Base-by-base conservation (phyloP, 1,139 yeast genomes). In the Groenewaldozyma sp. region DNA sequence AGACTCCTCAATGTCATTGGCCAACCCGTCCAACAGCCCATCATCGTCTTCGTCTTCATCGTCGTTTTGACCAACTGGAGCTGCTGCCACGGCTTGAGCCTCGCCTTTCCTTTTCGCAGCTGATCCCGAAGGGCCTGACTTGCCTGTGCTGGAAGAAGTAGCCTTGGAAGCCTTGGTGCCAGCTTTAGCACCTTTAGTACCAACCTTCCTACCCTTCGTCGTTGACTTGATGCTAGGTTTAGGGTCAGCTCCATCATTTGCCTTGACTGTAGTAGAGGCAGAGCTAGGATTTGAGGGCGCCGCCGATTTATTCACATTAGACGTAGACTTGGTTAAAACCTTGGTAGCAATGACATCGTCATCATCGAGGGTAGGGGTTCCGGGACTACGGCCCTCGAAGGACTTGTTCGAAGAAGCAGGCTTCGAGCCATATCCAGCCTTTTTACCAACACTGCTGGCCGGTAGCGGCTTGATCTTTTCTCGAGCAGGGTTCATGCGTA, bases 11-110 rank as follows among this genome's bases (percentile, higher is more conserved):
- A 52, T 44, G 36, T 52, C 56, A 35, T 52, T 50, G 10, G 55
- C 56, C 33, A 58, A 45, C 3, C 55, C 60, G 4, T 56, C 58
- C 7, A 56, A 49, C 6, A 54, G 44, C 27, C 53, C 60, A 29
- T 56, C 58, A 35, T 58, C 58, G 13, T 51, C 58, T 17, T 29
- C 33, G 18, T 42, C 50, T 3, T 37, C 47, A 28, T 50, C 52
- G 24, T 52, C 51, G 28, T 50, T 49, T n/a, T n/a, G 6, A 44
- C 51, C 56, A n/a, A 51, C 56, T 22, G 41, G 41, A 6, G 28
- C 40, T 17, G 27, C 22, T n/a, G n/a, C n/a, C n/a, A n/a, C n/a
- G n/a, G n/a, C n/a, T n/a, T n/a, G n/a, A 19, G 20, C 13, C n/a
- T 34, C 37, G n/a, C 21, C 32, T 6, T 26, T 4, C 19, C 33